Percentiles rank a stretch among this genome's conserved stretches.
Evolutionary conservation across 225 moss, liverwort and hornwort genomes (phyloP).

Genomic region (Anthoceros angustus): DNA sequence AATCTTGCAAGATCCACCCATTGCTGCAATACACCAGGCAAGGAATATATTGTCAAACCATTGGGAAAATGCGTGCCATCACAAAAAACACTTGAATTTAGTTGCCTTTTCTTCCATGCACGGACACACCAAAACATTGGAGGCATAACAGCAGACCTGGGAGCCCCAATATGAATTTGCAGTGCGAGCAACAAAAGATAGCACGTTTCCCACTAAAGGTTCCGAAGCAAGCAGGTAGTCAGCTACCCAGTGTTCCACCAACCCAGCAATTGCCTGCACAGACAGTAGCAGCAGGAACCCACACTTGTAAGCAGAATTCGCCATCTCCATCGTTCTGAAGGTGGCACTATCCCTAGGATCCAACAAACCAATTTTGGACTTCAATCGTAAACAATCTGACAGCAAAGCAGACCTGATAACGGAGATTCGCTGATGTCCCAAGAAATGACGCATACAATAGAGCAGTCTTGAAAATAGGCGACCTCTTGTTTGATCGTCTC

Average conservation of each 20-base stretch:
- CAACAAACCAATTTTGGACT: no score
- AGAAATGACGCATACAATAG: conserved; percentile 63
- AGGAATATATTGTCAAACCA: background rate
- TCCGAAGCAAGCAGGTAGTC: conserved; percentile 76
- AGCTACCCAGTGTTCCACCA: conserved; percentile 84
- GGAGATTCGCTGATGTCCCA: conserved; percentile 77
- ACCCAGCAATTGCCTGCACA: conserved; percentile 72
- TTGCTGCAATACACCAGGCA: conserved; percentile 39
- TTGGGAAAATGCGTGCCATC: background rate
- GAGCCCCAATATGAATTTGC: conserved; percentile 82
- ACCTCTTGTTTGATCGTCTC: conserved; percentile 39
- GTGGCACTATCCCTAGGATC: no score
- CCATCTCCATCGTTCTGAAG: no score
- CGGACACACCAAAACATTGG: background rate
- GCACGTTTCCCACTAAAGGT: conserved; percentile 53
- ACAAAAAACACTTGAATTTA: background rate
- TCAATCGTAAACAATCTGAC: no score
- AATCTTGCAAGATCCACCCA: conserved; percentile 84
- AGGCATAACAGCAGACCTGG: conserved; percentile 22
- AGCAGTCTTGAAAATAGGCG: conserved; percentile 67
- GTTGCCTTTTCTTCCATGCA: background rate
- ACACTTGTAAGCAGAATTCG: no score
- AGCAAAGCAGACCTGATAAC: conserved; percentile 46
- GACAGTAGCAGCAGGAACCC: background rate
- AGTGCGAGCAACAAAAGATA: conserved; percentile 58